Conservation (phyloP, 306 rosid species). For the Pterocarpus macrocarpus region DNA sequence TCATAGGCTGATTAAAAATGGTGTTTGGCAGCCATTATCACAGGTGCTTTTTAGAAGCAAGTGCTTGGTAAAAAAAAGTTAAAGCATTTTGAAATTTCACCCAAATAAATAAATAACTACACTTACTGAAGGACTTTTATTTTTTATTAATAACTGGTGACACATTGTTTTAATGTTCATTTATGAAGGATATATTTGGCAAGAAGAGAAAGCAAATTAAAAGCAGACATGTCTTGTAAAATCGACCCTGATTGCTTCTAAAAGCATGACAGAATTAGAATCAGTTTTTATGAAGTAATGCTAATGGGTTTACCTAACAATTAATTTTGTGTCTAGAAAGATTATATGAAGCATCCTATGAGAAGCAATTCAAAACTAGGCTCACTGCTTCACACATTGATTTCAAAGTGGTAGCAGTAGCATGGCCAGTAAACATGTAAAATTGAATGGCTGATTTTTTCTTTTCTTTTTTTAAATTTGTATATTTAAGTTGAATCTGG, state of each 20-base stretch:
- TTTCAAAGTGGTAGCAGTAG: constrained; percentile 9
- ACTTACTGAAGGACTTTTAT: neutral
- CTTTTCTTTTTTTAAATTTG: neutral
- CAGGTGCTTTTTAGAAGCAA: neutral
- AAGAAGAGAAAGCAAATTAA: neutral
- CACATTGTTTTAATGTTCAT: neutral
- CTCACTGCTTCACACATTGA: neutral
- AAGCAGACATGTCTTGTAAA: neutral
- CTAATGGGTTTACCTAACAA: constrained; percentile 3
- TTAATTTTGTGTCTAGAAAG: constrained; percentile 8
- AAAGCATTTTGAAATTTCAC: neutral
- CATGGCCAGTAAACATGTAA: neutral
- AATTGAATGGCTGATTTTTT: neutral
- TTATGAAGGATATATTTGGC: constrained; percentile 1
- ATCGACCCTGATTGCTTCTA: neutral
- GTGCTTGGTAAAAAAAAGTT: neutral
- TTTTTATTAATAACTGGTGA: neutral
- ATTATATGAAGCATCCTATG: neutral
- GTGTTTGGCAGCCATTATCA: neutral
- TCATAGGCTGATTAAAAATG: neutral
- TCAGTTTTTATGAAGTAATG: constrained; percentile 5
- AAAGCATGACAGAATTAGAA: neutral
- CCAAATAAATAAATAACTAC: neutral
- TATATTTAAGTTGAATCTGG: neutral
- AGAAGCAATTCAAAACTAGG: constrained; percentile 20